Percentiles rank a stretch among this genome's conserved stretches.
Conservation (phyloP, 306 rosid genomes). For the Carpinus fangiana region DNA sequence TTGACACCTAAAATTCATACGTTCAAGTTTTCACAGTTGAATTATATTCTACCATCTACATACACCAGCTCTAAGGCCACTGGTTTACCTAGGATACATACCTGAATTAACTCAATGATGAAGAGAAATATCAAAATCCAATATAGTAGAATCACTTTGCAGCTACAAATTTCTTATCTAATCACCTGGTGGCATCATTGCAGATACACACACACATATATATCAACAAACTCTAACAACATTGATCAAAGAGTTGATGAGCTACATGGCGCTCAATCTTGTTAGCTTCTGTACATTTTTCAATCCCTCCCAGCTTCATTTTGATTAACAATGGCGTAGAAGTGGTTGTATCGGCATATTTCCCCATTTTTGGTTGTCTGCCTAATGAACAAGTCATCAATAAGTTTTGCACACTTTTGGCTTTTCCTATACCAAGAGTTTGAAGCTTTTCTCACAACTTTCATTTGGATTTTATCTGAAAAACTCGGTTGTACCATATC, state of each 20-base stretch:
- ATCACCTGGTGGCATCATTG: background rate
- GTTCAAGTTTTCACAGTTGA: too few species aligned
- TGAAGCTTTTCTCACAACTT: background rate
- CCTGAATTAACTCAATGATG: too few species aligned
- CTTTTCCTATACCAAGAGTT: background rate
- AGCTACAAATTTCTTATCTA: background rate
- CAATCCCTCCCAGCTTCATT: background rate
- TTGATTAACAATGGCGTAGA: background rate
- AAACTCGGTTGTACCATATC: slow-evolving; percentile 69
- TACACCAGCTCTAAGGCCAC: too few species aligned
- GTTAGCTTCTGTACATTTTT: background rate
- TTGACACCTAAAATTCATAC: too few species aligned
- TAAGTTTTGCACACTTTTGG: background rate
- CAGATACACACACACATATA: background rate
- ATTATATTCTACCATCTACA: too few species aligned
- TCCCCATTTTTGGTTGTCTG: background rate
- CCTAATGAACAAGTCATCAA: background rate
- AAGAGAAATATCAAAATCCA: too few species aligned
- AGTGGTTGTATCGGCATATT: background rate
- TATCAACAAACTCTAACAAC: too few species aligned
- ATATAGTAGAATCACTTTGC: background rate
- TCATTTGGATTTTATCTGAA: slow-evolving; percentile 43
- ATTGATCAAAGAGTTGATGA: too few species aligned
- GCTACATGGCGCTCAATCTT: background rate
- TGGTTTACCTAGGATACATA: too few species aligned